A percentile compares a stretch with the other conserved stretches of the same genome.
phyloP scores from a whole-genome alignment of 345 rosid genomes.

The Eucalyptus tenuipes region DNA sequence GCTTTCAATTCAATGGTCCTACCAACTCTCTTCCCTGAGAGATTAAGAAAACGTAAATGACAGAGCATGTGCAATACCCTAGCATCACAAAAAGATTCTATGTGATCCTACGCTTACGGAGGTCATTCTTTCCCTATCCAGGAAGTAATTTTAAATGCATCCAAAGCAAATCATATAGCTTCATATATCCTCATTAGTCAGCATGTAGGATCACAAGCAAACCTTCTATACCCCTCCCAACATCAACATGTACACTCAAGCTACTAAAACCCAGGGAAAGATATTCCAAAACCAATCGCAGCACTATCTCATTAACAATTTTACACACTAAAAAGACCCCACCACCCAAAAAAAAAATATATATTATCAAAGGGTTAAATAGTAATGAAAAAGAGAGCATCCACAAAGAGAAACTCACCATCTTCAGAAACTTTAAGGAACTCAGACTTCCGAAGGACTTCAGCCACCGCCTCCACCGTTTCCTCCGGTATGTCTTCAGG shows the following conservation, averaged over 20 bases:
- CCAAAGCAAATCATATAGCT: neutral
- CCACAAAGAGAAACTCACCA: constrained; percentile 26
- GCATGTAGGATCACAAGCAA: neutral
- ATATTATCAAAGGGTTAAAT: neutral
- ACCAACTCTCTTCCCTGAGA: constrained; percentile 71
- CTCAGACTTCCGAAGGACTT: constrained; percentile 58
- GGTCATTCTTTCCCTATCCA: neutral
- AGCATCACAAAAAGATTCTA: neutral
- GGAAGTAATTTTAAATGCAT: neutral
- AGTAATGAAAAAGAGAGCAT: neutral
- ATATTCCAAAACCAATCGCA: neutral
- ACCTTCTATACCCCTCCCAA: neutral
- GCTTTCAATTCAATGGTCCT: constrained; percentile 50
- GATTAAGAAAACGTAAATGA: neutral
- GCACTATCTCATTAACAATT: neutral
- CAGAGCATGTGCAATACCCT: neutral
- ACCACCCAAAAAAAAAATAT: neutral
- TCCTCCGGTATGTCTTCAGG: constrained; percentile 67
- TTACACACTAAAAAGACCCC: neutral
- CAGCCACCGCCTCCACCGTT: constrained; percentile 68
- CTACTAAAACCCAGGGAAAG: neutral
- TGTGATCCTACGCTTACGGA: neutral
- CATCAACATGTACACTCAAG: neutral
- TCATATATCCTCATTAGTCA: neutral
- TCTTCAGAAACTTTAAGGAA: constrained; percentile 81